Percentiles rank a stretch among this genome's conserved stretches.
Evolutionary conservation across 139 green algal genomes (phyloP).

Genomic region (Chlamydomonas asymmetrica): DNA sequence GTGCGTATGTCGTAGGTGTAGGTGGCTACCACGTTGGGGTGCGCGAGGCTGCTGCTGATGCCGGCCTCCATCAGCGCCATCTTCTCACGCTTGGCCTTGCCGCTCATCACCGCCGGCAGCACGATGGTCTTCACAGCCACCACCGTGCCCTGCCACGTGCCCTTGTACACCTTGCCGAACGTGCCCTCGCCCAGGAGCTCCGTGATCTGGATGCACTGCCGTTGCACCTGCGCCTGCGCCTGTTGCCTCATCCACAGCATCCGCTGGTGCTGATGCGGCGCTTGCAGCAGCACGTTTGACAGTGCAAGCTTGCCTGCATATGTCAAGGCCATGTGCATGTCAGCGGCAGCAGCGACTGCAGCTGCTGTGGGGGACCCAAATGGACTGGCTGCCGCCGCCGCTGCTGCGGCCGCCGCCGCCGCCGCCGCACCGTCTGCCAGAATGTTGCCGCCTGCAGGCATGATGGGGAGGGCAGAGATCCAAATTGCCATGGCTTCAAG

Average conservation of each 20-base stretch:
- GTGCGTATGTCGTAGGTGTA: slow-evolving; percentile 42
- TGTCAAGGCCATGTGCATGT: neutral
- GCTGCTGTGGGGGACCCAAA: neutral
- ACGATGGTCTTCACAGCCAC: slow-evolving; percentile 53
- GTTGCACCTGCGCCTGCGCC: slow-evolving; percentile 19
- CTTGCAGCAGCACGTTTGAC: no score
- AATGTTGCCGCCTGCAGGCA: no score
- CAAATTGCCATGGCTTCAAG: no score
- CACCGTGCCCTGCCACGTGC: slow-evolving; percentile 38
- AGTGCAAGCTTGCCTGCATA: no score
- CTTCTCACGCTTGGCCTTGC: slow-evolving; percentile 41
- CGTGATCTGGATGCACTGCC: slow-evolving; percentile 19
- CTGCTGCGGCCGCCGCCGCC: neutral
- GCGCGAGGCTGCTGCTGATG: slow-evolving; percentile 41
- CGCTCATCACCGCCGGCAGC: slow-evolving; percentile 37
- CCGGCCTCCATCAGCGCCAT: slow-evolving; percentile 58
- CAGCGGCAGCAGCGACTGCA: neutral
- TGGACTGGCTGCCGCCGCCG: neutral
- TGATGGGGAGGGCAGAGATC: no score
- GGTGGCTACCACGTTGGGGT: slow-evolving; percentile 49
- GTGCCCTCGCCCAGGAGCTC: slow-evolving; percentile 43
- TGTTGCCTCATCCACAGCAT: no score
- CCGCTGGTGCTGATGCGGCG: no score
- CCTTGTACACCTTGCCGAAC: slow-evolving; percentile 43
- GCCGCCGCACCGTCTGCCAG: slow-evolving; percentile 1